Percentiles rank a stretch among this genome's conserved stretches.
Conservation (phyloP, 1,284 basidiomycete genomes). For the Cutaneotrichosporon sp. region DNA sequence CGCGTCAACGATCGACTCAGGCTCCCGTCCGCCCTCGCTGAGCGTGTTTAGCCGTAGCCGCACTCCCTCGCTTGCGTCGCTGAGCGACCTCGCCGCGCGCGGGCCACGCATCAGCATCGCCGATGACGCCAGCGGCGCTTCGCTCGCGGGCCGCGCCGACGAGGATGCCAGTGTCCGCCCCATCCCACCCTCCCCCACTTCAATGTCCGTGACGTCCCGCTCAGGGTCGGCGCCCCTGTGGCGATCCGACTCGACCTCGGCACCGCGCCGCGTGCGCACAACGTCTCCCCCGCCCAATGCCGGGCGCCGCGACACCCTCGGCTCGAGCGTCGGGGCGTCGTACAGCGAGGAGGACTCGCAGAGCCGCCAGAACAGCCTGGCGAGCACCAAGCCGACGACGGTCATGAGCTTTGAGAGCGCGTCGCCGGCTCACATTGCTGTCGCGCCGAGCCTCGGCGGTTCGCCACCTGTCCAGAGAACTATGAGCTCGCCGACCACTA, state of each 20-base stretch:
- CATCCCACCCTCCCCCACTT: constrained; percentile 78
- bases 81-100: constrained; percentile 21
- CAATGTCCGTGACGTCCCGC: constrained; percentile 34
- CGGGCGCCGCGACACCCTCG: constrained; percentile 15
- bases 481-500: constrained; percentile 12
- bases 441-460: constrained; percentile 11
- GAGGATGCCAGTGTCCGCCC: constrained; percentile 87
- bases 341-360: constrained; percentile 22
- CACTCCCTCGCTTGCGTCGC: constrained; percentile 32
- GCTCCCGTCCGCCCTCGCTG: constrained; percentile 26
- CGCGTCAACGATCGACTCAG: constrained; percentile 33
- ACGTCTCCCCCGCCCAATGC: neutral
- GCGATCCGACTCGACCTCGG: constrained; percentile 15
- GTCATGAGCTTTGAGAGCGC: constrained; percentile 77
- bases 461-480: constrained; percentile 13
- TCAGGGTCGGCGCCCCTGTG: constrained; percentile 24
- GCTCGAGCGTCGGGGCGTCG: constrained; percentile 19
- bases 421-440: constrained; percentile 79
- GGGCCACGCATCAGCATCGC: constrained; percentile 21
- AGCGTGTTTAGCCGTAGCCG: constrained; percentile 35
- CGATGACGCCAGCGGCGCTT: constrained; percentile 22
- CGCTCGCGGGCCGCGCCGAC: constrained; percentile 60
- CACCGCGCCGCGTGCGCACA: neutral
- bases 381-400: constrained; percentile 94
- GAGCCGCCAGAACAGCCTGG: constrained; percentile 47